phyloP scores from a whole-genome alignment of 2,329 filamentous ascomycete genomes.

The Claviceps monticola region DNA sequence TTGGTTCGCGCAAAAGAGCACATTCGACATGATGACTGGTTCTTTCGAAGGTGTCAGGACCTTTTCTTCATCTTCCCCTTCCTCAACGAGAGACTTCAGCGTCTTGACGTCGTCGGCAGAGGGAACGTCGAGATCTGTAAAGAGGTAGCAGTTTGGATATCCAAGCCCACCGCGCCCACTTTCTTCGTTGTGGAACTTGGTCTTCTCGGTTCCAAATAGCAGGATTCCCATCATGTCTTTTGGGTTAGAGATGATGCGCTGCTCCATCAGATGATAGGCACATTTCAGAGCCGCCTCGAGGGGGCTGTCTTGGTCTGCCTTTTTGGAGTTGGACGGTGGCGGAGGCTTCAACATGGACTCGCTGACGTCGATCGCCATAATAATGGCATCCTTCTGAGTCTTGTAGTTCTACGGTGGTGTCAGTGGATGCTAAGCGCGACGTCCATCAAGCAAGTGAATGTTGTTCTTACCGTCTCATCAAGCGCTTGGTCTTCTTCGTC shows the following conservation, averaged over 20 bases:
- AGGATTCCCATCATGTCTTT: slow-evolving; percentile 95
- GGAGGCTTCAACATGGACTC: slow-evolving; percentile 68
- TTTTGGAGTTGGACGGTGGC: slow-evolving; percentile 52
- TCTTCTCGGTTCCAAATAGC: slow-evolving; percentile 77
- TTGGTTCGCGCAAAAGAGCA: slow-evolving; percentile 90
- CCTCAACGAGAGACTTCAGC: slow-evolving; percentile 62
- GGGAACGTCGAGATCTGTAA: slow-evolving; percentile 78
- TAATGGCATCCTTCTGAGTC: slow-evolving; percentile 89
- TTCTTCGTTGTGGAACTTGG: slow-evolving; percentile 60
- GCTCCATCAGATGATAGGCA: slow-evolving; percentile 90
- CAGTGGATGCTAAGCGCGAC: slow-evolving; percentile 1
- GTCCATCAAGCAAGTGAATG: background rate
- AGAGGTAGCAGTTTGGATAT: slow-evolving; percentile 86
- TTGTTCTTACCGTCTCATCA: slow-evolving; percentile 42
- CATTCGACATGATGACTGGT: slow-evolving; percentile 66
- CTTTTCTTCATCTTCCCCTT: slow-evolving; percentile 56
- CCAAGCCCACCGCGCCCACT: slow-evolving; percentile 44
- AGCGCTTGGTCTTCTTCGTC: slow-evolving; percentile 52
- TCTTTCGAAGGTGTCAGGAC: slow-evolving; percentile 58
- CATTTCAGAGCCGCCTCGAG: slow-evolving; percentile 80
- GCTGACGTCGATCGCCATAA: slow-evolving; percentile 90
- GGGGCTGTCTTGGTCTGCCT: slow-evolving; percentile 64
- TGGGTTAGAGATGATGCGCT: slow-evolving; percentile 92
- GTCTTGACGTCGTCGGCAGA: slow-evolving; percentile 75
- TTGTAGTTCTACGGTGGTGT: slow-evolving; percentile 56